A percentile compares a stretch with the other conserved stretches of the same genome.
Evolutionary conservation across 1,284 basidiomycete genomes (phyloP).

Genomic region (Malassezia yamatoensis): DNA sequence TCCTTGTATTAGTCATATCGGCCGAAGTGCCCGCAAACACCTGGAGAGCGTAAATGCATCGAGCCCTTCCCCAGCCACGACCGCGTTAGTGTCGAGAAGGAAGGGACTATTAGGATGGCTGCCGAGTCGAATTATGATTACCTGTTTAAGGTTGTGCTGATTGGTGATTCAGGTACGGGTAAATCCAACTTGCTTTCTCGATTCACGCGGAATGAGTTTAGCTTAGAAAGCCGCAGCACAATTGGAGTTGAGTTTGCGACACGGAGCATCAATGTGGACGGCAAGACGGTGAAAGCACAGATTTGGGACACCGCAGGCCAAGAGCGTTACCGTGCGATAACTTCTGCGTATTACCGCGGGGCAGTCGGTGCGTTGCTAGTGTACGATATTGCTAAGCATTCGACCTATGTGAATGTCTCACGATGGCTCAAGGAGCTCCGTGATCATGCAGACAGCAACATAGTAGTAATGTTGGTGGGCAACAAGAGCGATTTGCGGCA

Average conservation of each 20-base stretch:
- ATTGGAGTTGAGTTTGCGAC: conserved; percentile 99
- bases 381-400: conserved; percentile 61
- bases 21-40: neutral
- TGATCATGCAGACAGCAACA: conserved; percentile 52
- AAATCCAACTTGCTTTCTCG: conserved; percentile 59
- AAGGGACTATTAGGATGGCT: conserved; percentile 20
- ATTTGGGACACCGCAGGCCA: conserved; percentile 99
- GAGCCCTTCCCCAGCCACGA: neutral
- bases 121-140: conserved; percentile 46
- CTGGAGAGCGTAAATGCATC: neutral
- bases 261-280: conserved; percentile 83
- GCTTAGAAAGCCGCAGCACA: conserved; percentile 84
- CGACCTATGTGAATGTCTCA: conserved; percentile 87
- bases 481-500: conserved; percentile 96
- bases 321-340: conserved; percentile 97
- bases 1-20: conserved; percentile 1
- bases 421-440: conserved; percentile 98
- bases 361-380: conserved; percentile 61
- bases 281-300: conserved; percentile 96
- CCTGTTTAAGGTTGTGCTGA: conserved; percentile 59
- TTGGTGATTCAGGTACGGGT: conserved; percentile 97
- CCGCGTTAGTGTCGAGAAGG: neutral
- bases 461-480: conserved; percentile 53
- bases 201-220: conserved; percentile 99
- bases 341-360: conserved; percentile 89